Base-by-base conservation (phyloP, 2,329 filamentous ascomycete species). In the Talaromyces marneffei region DNA sequence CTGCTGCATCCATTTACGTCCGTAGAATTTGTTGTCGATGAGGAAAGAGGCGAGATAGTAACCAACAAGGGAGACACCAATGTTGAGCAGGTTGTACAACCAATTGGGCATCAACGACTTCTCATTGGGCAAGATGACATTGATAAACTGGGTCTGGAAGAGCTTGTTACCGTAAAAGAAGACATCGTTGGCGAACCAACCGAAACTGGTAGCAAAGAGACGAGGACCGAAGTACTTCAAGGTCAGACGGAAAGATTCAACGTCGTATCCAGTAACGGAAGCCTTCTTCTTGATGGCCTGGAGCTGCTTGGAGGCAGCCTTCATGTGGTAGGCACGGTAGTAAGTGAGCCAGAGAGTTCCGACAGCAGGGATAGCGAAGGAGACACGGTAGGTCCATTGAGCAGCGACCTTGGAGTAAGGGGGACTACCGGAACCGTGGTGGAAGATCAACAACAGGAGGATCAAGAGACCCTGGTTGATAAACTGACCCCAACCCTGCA, bases 111-210 rank as follows among this genome's bases (percentile, higher is more conserved):
- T 89, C 73, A 97, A 85, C 7, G 89, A 91, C 37, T 80, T 77
- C 65, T 85, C 84, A 66, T 83, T 77, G 58, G 86, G 82, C 59
- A 87, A 89, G 67, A 97, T 87, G 71, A 94, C 89, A 33, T 80
- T 80, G 78, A 97, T 96, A 79, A 97, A 97, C 73, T 93, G 85
- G 65, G 84, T 85, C 79, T 96, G 92, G 84, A 97, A 97, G 59
- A 97, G 87, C 83, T 96, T 97, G 87, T 96, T 97, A 69, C 93
- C 93, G 80, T 97, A 97, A 82, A 97, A 97, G 83, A 97, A 97
- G 67, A 97, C 89, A 72, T 97, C 93, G 76, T 97, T 97, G 79
- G 88, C 90, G 77, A 93, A 97, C 93, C 93, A 97, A 37, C 87
- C 85, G 61, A 90, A 90, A 10, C 92, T 87, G 20, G 93, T 97